A percentile compares a stretch with the other conserved stretches of the same genome.
Evolutionary conservation across 176 grass and related monocot species (phyloP).

Genomic region (maize (Zea mays)): Zm-B73-REFERENCE-NAM-5.0 NC_050105.1:98393501-98394000

Average conservation of each 20-base stretch:
- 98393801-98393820: conserved; percentile 40
- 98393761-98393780: conserved; percentile 57
- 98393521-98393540: conserved; percentile 46
- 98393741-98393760: conserved; percentile 52
- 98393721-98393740: conserved; percentile 71
- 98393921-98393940: conserved; percentile 43
- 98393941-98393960: conserved; percentile 41
- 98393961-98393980: conserved; percentile 45
- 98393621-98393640: conserved; percentile 46
- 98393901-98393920: conserved; percentile 47
- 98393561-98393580: conserved; percentile 65
- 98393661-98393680: conserved; percentile 59
- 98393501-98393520: conserved; percentile 49
- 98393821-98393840: too few relatives aligned
- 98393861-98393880: background rate
- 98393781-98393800: conserved; percentile 73
- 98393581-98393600: conserved; percentile 58
- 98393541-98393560: conserved; percentile 57
- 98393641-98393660: conserved; percentile 49
- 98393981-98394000: conserved; percentile 44
- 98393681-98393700: conserved; percentile 47
- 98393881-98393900: conserved; percentile 23
- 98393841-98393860: background rate
- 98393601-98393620: conserved; percentile 29
- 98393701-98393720: conserved; percentile 64